phyloP scores from a whole-genome alignment of 1,284 basidiomycete genomes.

The Porodaedalea pini region DNA sequence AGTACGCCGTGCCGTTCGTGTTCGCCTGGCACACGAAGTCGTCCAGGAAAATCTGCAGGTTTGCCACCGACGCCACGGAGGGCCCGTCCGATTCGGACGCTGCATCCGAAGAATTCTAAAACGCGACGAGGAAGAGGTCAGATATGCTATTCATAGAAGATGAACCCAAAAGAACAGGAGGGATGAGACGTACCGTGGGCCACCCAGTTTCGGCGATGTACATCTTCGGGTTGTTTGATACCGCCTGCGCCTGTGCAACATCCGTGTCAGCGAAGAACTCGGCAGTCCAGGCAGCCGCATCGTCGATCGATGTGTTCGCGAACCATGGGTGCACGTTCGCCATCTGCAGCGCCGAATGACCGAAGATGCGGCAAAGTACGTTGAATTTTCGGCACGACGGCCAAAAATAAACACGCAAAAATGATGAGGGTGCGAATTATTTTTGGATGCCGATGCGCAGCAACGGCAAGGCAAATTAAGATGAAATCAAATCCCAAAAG shows the following conservation, averaged over 20 bases:
- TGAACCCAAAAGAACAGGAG: no score
- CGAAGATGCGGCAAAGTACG: no score
- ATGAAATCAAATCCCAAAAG: background rate
- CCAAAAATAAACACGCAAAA: background rate
- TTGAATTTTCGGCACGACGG: background rate
- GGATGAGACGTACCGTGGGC: conserved; percentile 87
- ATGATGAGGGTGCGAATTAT: background rate
- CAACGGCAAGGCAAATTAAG: background rate
- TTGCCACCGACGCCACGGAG: conserved; percentile 61
- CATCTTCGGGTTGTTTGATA: conserved; percentile 69
- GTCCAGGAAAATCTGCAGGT: conserved; percentile 76
- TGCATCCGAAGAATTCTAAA: conserved; percentile 54
- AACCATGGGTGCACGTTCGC: conserved; percentile 89
- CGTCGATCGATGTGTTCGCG: conserved; percentile 63
- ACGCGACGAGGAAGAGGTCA: background rate
- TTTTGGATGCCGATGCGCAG: conserved; percentile 11
- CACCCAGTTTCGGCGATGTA: conserved; percentile 94
- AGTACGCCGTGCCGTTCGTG: conserved; percentile 75
- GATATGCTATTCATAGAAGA: background rate
- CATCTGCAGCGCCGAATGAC: conserved; percentile 38
- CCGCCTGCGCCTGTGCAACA: conserved; percentile 44
- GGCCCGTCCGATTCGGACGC: conserved; percentile 59
- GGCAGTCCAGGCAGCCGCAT: conserved; percentile 68
- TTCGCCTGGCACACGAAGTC: conserved; percentile 89
- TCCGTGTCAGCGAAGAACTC: conserved; percentile 58